Conservation (phyloP, 2,329 filamentous ascomycete species). For the Venturia aucupariae region DNA sequence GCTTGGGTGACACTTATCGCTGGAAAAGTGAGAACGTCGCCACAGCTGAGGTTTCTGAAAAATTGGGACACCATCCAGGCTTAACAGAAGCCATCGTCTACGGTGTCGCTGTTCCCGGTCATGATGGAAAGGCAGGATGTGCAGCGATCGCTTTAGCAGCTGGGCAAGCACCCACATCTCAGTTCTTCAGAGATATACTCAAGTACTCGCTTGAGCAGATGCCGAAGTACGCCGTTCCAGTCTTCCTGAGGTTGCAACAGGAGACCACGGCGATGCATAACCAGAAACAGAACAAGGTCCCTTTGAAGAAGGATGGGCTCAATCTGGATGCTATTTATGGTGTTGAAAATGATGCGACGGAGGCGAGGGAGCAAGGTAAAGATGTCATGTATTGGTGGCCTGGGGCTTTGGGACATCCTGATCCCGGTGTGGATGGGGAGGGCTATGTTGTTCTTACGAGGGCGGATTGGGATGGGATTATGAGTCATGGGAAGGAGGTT, state of each 20-base stretch:
- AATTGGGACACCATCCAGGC: constrained; percentile 35
- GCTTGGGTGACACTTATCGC: constrained; percentile 39
- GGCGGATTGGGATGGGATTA: constrained; percentile 45
- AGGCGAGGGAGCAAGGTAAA: constrained; percentile 27
- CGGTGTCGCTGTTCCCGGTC: constrained; percentile 36
- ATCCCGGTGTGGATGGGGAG: constrained; percentile 28
- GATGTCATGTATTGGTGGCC: constrained; percentile 45
- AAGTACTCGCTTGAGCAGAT: constrained; percentile 49
- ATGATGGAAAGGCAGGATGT: constrained; percentile 31
- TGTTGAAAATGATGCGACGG: constrained; percentile 29
- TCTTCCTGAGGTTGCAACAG: constrained; percentile 58
- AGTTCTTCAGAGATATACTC: constrained; percentile 46
- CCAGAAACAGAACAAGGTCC: constrained; percentile 72
- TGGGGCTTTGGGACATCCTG: constrained; percentile 26
- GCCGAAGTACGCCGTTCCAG: constrained; percentile 65
- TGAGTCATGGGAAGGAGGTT: constrained; percentile 9
- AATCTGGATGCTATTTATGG: constrained; percentile 42
- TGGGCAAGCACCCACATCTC: constrained; percentile 15
- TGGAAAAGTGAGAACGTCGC: constrained; percentile 43
- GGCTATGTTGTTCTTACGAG: constrained; percentile 50
- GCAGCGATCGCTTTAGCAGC: constrained; percentile 50
- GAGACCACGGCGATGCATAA: constrained; percentile 57
- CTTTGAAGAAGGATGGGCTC: constrained; percentile 57
- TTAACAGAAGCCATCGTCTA: constrained; percentile 41
- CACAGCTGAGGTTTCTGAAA: constrained; percentile 39